Evolutionary conservation across 768 basidiomycete species (phyloP), one percentile per base, ranked within the genome.

Genomic region (Myochromella boudieri): DNA sequence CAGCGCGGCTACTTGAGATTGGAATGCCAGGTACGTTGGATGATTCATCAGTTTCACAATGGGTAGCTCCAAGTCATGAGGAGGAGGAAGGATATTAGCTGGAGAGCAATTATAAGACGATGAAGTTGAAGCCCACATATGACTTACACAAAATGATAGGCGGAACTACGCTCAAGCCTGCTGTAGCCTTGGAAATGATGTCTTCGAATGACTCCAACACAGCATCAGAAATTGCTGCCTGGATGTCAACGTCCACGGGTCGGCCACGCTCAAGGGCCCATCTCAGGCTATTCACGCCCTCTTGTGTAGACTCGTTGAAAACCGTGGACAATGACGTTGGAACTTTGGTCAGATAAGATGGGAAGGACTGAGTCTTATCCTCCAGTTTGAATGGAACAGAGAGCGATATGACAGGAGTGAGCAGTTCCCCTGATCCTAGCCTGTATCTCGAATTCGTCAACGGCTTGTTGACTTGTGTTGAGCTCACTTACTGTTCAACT

Each of bases 41-140:
- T 91, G 85, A 38, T 81, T 86, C 75, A 91, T 84, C 61, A 91
- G 70, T 63, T 85, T 83, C 31, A 90, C 85, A 48, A 89, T 84
- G 1, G 89, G 85, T 34, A 85, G 61, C 42, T 77, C 68, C 28
- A 88, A 72, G 54, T 83, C 81, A 54, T 87, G 80, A 1, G 90
- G 85, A 28, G 91, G 91, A 34, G 89, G 91, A 8, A 93, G 74
- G 32, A 89, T 65, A 61, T 89, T 91, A 42, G 85, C 91, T 93
- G 18, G 60, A 32, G 4, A 3, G 8, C 5, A 37, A 50, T 40
- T 42, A 52, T 36, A 39, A 26, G 21, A 32, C 21, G 17, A 18
- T 28, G 39, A 40, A 4, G 7, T 36, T 15, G 24, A 50, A 34
- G 32, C n/a, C n/a, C n/a, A 14, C 15, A 49, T 32, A 40, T 28